phyloP scores from a whole-genome alignment of 305 asterid species.

The Solanum chacoense region DNA sequence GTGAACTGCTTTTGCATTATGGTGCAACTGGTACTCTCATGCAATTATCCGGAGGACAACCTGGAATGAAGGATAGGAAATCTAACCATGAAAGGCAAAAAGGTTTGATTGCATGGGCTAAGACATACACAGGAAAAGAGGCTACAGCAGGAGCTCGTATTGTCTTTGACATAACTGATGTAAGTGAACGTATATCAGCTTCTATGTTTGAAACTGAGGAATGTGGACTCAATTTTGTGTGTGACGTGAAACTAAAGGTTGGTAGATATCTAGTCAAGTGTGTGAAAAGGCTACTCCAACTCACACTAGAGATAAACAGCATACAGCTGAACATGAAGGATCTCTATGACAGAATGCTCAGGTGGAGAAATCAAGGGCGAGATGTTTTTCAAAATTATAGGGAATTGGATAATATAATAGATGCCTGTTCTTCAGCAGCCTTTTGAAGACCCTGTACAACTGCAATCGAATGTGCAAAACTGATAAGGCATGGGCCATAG shows the following conservation, averaged over 20 bases:
- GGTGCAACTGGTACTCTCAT: constrained; percentile 48
- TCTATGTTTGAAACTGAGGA: constrained; percentile 53
- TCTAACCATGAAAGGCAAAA: constrained; percentile 14
- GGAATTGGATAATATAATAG: constrained; percentile 33
- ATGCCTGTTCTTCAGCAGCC: constrained; percentile 19
- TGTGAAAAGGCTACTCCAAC: constrained; percentile 40
- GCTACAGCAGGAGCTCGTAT: constrained; percentile 51
- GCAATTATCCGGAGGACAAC: constrained; percentile 18
- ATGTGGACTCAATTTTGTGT: constrained; percentile 27
- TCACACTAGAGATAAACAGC: constrained; percentile 17
- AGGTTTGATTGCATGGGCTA: constrained; percentile 18
- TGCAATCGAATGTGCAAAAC: background rate
- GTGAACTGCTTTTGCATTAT: constrained; percentile 60
- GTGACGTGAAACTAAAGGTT: constrained; percentile 39
- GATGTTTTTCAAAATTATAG: constrained; percentile 27
- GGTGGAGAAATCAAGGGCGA: constrained; percentile 53
- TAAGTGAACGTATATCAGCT: constrained; percentile 26
- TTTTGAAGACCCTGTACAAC: background rate
- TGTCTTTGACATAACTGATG: constrained; percentile 51
- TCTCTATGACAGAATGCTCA: constrained; percentile 33
- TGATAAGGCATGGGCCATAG: background rate
- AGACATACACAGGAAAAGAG: constrained; percentile 33
- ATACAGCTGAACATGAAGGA: constrained; percentile 28
- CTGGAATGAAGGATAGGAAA: constrained; percentile 24
- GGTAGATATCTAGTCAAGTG: constrained; percentile 46